Evolutionary conservation across 345 rosid genomes (phyloP).

Genomic region (sweet orange (Citrus sinensis)): DVS_A1.0 CM039162.1:1385001-1385500

Average conservation of each 20-base stretch:
- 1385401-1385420: background rate
- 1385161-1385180: background rate
- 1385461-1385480: background rate
- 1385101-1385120: background rate
- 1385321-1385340: background rate
- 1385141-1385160: background rate
- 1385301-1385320: conserved; percentile 21
- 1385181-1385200: background rate
- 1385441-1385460: background rate
- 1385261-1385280: background rate
- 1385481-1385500: background rate
- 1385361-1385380: background rate
- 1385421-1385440: background rate
- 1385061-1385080: background rate
- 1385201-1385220: conserved; percentile 43
- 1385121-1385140: background rate
- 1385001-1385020: background rate
- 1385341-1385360: background rate
- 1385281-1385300: conserved; percentile 2
- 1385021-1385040: background rate
- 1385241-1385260: conserved; percentile 6
- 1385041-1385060: background rate
- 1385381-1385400: background rate
- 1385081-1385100: background rate
- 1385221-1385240: conserved; percentile 37